These are phyloP conservation scores for Trichophyton verrucosum DNA, from an alignment of 2,329 filamentous ascomycete species.

Conservation along the genomic window DNA sequence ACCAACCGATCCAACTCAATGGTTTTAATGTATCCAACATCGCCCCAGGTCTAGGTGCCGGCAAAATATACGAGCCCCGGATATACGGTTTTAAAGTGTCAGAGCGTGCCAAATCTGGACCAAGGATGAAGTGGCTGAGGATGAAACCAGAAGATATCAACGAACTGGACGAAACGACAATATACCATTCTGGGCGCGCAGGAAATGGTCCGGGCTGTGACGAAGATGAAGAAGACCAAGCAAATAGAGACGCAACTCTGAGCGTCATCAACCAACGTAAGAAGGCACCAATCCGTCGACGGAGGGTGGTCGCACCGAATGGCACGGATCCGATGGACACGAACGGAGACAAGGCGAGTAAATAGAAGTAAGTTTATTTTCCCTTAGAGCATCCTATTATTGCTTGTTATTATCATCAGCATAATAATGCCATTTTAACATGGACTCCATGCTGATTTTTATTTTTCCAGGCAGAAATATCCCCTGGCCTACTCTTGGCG, in stretches of 20 bases:
- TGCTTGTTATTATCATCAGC: background rate
- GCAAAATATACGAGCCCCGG: slow-evolving; percentile 81
- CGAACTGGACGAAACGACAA: slow-evolving; percentile 62
- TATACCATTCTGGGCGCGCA: slow-evolving; percentile 24
- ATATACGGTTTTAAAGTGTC: slow-evolving; percentile 96
- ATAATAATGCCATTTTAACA: background rate
- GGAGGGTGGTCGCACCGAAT: slow-evolving; percentile 17
- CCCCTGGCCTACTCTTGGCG: background rate
- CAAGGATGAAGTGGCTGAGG: slow-evolving; percentile 93
- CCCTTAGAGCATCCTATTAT: background rate
- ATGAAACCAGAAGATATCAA: slow-evolving; percentile 67
- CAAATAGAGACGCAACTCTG: slow-evolving; percentile 27
- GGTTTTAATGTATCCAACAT: slow-evolving; percentile 79
- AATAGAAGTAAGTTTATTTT: background rate
- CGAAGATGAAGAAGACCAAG: slow-evolving; percentile 21
- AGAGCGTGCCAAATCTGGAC: slow-evolving; percentile 76
- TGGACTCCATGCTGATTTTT: background rate
- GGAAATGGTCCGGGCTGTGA: slow-evolving; percentile 18
- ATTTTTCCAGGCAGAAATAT: background rate
- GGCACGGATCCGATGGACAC: slow-evolving; percentile 24
- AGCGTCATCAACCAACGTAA: slow-evolving; percentile 30
- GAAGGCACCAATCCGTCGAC: slow-evolving; percentile 33
- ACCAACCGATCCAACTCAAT: slow-evolving; percentile 54
- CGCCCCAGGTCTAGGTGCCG: slow-evolving; percentile 68
- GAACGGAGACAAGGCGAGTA: slow-evolving; percentile 21